Percentiles rank a stretch among this genome's conserved stretches.
These are phyloP conservation scores for Cyclotella baltica DNA, from an alignment of 108 stramenopile genomes.

Conservation along the genomic window DNA sequence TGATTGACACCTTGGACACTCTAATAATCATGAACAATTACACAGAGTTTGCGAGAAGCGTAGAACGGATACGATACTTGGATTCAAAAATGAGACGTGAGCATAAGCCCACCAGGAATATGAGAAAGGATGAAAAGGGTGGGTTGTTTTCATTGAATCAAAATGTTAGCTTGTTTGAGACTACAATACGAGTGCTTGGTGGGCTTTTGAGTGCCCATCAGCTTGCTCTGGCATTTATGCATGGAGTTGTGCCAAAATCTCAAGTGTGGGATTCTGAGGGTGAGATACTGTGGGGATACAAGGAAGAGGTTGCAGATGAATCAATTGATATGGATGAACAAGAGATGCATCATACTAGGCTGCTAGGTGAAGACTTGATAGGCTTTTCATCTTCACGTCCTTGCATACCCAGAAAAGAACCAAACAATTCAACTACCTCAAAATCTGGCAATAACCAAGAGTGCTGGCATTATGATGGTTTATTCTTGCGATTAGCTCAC, in stretches of 20 bases:
- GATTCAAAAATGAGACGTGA: constrained; percentile 51
- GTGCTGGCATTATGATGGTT: constrained; percentile 79
- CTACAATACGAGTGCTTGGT: constrained; percentile 92
- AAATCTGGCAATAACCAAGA: constrained; percentile 5
- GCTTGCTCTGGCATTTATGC: constrained; percentile 70
- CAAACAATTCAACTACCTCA: background rate
- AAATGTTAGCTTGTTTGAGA: constrained; percentile 94
- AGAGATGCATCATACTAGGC: background rate
- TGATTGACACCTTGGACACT: constrained; percentile 94
- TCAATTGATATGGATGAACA: background rate
- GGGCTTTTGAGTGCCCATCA: constrained; percentile 93
- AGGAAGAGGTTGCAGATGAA: background rate
- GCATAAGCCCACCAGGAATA: constrained; percentile 12
- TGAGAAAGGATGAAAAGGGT: constrained; percentile 41
- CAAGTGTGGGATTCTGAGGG: constrained; percentile 61
- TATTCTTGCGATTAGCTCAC: constrained; percentile 73
- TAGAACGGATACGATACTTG: constrained; percentile 77
- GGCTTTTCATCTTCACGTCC: constrained; percentile 15
- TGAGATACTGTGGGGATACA: constrained; percentile 45
- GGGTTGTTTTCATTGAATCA: constrained; percentile 78
- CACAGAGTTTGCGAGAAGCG: constrained; percentile 91
- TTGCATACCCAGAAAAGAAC: constrained; percentile 7
- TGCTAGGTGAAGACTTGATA: constrained; percentile 14
- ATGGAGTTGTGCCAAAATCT: constrained; percentile 31
- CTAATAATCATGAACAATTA: constrained; percentile 86